These are phyloP conservation scores for Vitis cinerea DNA, from an alignment of 164 flowering plant species.

Conservation along the genomic window DNA sequence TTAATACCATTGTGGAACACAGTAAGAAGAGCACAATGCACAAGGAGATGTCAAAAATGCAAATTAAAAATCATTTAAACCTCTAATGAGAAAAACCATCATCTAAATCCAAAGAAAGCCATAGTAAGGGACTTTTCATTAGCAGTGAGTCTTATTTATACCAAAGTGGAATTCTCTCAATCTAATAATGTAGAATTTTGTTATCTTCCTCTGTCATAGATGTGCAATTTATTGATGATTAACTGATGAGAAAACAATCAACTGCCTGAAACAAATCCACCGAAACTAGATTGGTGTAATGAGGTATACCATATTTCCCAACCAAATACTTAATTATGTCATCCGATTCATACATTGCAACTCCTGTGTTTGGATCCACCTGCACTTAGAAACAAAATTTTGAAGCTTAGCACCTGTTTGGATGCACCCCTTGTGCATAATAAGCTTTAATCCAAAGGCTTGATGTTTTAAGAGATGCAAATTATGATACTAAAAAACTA, in stretches of 20 bases:
- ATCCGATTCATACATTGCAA: conserved; percentile 96
- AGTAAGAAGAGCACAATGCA: neutral
- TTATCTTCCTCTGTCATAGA: neutral
- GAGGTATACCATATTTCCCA: conserved; percentile 70
- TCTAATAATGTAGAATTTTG: neutral
- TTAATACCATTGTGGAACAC: neutral
- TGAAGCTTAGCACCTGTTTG: neutral
- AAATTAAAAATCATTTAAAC: too few relatives aligned
- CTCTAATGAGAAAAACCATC: too few relatives aligned
- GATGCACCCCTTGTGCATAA: neutral
- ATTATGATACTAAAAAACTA: neutral
- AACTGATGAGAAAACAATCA: neutral
- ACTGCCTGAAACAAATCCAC: neutral
- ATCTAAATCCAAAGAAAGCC: too few relatives aligned
- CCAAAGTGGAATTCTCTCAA: neutral
- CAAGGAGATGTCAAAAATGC: neutral
- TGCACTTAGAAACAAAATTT: conserved; percentile 29
- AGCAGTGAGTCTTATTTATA: too few relatives aligned
- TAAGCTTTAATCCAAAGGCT: neutral
- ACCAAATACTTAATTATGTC: conserved; percentile 88
- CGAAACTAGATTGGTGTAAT: neutral
- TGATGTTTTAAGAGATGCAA: neutral
- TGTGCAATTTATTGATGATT: neutral
- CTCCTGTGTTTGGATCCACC: conserved; percentile 99
- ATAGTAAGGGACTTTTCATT: too few relatives aligned